Percentiles rank a stretch among this genome's conserved stretches.
Conservation (phyloP, 2,329 filamentous ascomycete genomes). For the Tolypocladium tropicale region DNA sequence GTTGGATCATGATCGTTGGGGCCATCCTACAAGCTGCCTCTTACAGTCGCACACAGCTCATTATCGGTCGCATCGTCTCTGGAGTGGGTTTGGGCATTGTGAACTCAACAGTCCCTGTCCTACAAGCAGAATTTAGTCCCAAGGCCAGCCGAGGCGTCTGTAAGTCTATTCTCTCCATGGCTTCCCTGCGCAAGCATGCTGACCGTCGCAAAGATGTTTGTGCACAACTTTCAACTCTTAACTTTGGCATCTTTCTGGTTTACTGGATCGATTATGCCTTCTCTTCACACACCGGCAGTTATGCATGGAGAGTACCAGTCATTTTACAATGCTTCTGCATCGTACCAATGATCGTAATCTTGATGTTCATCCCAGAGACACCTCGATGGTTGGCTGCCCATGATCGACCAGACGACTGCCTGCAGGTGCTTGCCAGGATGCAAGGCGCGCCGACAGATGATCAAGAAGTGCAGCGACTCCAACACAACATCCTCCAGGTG, state of each 20-base stretch:
- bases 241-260: conserved; percentile 32
- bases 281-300: conserved; percentile 17
- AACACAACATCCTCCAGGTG: conserved; percentile 20
- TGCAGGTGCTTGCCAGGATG: conserved; percentile 25
- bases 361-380: conserved; percentile 29
- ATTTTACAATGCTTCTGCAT: conserved; percentile 30
- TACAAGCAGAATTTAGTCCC: conserved; percentile 31
- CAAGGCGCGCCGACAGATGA: conserved; percentile 10
- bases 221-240: conserved; percentile 35
- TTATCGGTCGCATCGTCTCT: conserved; percentile 35
- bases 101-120: conserved; percentile 33
- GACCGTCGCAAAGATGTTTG: conserved; percentile 24
- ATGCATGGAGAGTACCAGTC: conserved; percentile 30
- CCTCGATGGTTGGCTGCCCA: conserved; percentile 32
- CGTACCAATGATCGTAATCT: conserved; percentile 25
- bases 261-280: conserved; percentile 37
- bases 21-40: conserved; percentile 33
- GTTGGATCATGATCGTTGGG: conserved; percentile 32
- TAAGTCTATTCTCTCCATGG: conserved; percentile 2
- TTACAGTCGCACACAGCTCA: conserved; percentile 30
- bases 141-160: conserved; percentile 25
- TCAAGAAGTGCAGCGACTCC: conserved; percentile 12
- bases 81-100: conserved; percentile 36
- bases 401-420: conserved; percentile 23
- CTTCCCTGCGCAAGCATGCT: neutral